A percentile compares a stretch with the other conserved stretches of the same genome.
Conservation (phyloP, 2,329 filamentous ascomycete genomes). For the Microdochium bolleyi region DNA sequence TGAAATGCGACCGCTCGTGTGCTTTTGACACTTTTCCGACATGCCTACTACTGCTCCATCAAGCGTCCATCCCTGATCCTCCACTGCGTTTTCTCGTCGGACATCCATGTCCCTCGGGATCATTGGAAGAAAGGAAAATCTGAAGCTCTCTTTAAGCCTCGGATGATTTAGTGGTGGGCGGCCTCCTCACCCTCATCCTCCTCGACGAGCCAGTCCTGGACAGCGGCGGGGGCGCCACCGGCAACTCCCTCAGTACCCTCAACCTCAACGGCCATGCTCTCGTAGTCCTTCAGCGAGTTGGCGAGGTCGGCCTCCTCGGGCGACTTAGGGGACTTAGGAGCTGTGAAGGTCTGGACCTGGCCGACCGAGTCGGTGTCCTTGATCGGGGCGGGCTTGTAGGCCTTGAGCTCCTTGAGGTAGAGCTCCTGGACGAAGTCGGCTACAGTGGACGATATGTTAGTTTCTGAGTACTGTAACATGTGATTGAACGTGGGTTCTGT, state of each 20-base stretch:
- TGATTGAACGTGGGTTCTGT: too few relatives aligned
- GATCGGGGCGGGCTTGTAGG: constrained; percentile 79
- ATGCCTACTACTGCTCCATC: not conserved
- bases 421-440: constrained; percentile 97
- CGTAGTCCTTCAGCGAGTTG: constrained; percentile 87
- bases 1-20: not conserved
- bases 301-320: constrained; percentile 94
- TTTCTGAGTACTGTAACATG: not conserved
- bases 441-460: constrained; percentile 26
- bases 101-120: not conserved
- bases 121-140: not conserved
- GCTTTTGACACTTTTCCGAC: not conserved
- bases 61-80: not conserved
- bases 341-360: constrained; percentile 79
- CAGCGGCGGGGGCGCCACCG: constrained; percentile 48
- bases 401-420: constrained; percentile 92
- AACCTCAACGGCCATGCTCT: constrained; percentile 87
- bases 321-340: constrained; percentile 74
- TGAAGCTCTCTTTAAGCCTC: not conserved
- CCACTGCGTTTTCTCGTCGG: constrained; percentile 1
- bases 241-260: constrained; percentile 70
- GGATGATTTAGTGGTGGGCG: constrained; percentile 36
- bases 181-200: constrained; percentile 54
- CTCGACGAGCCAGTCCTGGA: constrained; percentile 76
- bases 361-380: constrained; percentile 84